phyloP scores from a whole-genome alignment of 2,329 filamentous ascomycete species.

The Truncatella angustata region DNA sequence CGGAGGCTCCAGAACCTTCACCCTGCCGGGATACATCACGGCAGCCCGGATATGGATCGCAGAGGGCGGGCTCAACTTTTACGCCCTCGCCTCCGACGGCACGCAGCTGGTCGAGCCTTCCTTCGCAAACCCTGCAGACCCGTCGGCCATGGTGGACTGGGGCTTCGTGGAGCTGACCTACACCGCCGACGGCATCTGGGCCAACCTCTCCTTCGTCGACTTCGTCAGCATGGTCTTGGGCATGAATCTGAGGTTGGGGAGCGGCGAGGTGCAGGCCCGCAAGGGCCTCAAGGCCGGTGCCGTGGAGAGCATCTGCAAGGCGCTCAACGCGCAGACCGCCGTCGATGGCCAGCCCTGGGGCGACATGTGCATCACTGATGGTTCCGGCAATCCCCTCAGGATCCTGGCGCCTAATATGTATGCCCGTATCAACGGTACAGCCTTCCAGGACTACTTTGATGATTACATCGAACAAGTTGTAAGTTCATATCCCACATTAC shows the following conservation, averaged over 20 bases:
- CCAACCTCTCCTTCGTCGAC: slow-evolving; percentile 52
- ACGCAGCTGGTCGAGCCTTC: slow-evolving; percentile 47
- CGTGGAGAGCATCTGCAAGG: slow-evolving; percentile 39
- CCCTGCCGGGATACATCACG: slow-evolving; percentile 36
- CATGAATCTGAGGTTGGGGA: slow-evolving; percentile 40
- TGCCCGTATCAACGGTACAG: slow-evolving; percentile 29
- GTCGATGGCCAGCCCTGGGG: slow-evolving; percentile 42
- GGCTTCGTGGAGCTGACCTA: slow-evolving; percentile 50
- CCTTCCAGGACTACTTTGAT: slow-evolving; percentile 41
- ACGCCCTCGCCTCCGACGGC: slow-evolving; percentile 29
- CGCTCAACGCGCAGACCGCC: slow-evolving; percentile 34
- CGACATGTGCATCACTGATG: slow-evolving; percentile 39
- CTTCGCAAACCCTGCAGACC: slow-evolving; percentile 39
- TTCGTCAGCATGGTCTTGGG: slow-evolving; percentile 51
- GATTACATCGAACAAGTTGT: slow-evolving; percentile 42
- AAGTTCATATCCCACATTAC: background rate
- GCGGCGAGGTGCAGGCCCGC: slow-evolving; percentile 35
- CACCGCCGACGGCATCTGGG: slow-evolving; percentile 37
- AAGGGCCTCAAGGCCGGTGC: slow-evolving; percentile 36
- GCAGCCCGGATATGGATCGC: slow-evolving; percentile 42
- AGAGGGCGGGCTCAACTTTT: slow-evolving; percentile 38
- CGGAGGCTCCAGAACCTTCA: slow-evolving; percentile 36
- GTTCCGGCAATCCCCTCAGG: slow-evolving; percentile 37
- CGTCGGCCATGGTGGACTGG: slow-evolving; percentile 43
- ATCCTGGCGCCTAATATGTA: slow-evolving; percentile 44